Evolutionary conservation across 306 rosid species (phyloP).

Genomic region (Prinsepia uniflora): DNA sequence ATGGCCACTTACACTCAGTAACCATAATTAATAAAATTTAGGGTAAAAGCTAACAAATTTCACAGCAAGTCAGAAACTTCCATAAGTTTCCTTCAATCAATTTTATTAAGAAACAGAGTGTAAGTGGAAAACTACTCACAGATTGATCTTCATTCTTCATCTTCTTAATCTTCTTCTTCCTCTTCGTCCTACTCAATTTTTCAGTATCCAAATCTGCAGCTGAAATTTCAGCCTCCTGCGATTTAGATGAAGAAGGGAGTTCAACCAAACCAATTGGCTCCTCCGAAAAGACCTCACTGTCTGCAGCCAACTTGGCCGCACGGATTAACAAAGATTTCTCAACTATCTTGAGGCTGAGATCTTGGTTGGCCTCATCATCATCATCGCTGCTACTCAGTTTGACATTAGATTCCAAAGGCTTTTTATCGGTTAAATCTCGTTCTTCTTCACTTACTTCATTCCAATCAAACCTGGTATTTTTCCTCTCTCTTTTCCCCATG

Average conservation of each 20-base stretch:
- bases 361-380: slow-evolving; percentile 82
- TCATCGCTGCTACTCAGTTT: slow-evolving; percentile 39
- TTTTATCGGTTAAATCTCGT: slow-evolving; percentile 1
- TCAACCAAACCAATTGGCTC: slow-evolving; percentile 11
- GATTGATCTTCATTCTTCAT: slow-evolving; percentile 31
- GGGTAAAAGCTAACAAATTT: neutral
- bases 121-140: slow-evolving; percentile 37
- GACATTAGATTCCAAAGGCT: slow-evolving; percentile 19
- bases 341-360: slow-evolving; percentile 60
- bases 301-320: slow-evolving; percentile 26
- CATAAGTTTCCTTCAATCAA: neutral
- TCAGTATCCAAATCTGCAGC: slow-evolving; percentile 16
- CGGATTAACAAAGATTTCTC: slow-evolving; percentile 57
- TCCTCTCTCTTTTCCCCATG: slow-evolving; percentile 51
- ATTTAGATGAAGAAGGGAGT: slow-evolving; percentile 20
- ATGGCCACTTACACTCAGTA: neutral
- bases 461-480: slow-evolving; percentile 30
- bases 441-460: slow-evolving; percentile 29
- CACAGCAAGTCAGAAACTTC: neutral
- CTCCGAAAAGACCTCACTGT: slow-evolving; percentile 1
- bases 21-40: neutral
- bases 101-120: slow-evolving; percentile 1
- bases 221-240: slow-evolving; percentile 9
- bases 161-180: slow-evolving; percentile 29
- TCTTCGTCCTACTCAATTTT: slow-evolving; percentile 26